Evolutionary conservation across 2,329 filamentous ascomycete genomes (phyloP), one percentile per base, ranked within the genome.

Genomic region (Cercospora beticola): DNA sequence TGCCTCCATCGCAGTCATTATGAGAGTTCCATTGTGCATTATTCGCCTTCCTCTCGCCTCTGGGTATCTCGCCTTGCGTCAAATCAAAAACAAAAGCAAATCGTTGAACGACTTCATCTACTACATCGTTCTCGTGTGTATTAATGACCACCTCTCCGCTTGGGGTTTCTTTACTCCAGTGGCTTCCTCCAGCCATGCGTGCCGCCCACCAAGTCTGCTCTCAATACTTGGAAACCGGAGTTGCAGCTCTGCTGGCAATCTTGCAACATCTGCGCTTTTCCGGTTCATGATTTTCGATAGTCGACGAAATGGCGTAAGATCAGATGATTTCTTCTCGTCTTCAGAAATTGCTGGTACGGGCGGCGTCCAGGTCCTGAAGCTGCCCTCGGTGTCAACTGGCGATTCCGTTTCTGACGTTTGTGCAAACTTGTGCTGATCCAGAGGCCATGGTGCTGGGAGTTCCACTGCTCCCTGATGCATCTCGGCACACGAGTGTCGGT

Each of bases 151-250:
- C 10, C 36, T 62, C 33, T 63, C 16, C 2, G 26, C 16, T 6
- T 23, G 52, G n/a, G 28, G 30, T 52, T 46, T 57, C 49, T 62
- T 62, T 3, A 31, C 59, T 10, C 59, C 59, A 21, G 62, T 56
- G 16, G 49, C 60, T 12, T 67, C 65, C 18, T 64, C 49, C 36
- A 67, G 16, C 46, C 52, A 67, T 23, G 59, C 60, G 30, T 66
- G 60, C 28, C 46, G 57, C n/a, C 64, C 62, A 8, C 43, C 54
- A 30, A 69, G 49, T 12, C 68, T 59, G 28, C 61, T 61, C 16
- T 67, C 68, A 16, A 69, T 64, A 49, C 68, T 69, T 2, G 68
- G 68, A 46, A 69, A 64, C 18, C 33, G 18, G 14, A 69, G 36
- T 16, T 64, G 43, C 7, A 64, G 28, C 28, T 63, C 60, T 36